Evolutionary conservation across 257 asterid genomes (phyloP).

Genomic region (Mitragyna speciosa): DNA sequence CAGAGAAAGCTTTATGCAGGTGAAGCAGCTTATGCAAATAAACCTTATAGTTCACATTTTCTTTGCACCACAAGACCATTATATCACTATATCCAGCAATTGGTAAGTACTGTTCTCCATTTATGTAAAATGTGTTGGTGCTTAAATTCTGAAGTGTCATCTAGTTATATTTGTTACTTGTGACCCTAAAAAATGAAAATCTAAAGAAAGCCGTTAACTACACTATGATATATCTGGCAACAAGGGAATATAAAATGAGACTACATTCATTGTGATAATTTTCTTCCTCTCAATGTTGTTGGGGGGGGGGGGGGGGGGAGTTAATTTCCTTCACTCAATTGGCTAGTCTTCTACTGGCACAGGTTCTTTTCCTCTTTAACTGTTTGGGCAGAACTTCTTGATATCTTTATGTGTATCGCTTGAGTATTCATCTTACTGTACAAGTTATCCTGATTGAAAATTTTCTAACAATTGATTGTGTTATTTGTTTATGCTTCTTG

Average conservation of each 20-base stretch:
- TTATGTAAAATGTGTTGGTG: not conserved
- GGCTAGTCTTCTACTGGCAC: not conserved
- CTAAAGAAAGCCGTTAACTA: not conserved
- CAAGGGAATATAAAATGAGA: not conserved
- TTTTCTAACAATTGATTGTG: not conserved
- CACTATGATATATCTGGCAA: not conserved
- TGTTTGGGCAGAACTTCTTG: not conserved
- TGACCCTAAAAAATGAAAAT: not conserved
- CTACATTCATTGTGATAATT: not conserved
- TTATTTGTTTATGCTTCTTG: not conserved
- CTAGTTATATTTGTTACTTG: not conserved
- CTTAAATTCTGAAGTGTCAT: not conserved
- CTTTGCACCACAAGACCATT: conserved; percentile 53
- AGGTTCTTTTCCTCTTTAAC: too few species aligned
- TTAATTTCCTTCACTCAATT: not conserved
- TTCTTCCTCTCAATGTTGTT: not conserved
- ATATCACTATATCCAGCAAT: conserved; percentile 49
- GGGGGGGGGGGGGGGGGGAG: too few species aligned
- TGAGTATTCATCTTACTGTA: not conserved
- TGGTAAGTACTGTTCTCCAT: conserved; percentile 36
- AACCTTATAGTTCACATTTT: conserved; percentile 33
- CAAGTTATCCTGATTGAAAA: not conserved
- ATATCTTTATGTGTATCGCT: not conserved
- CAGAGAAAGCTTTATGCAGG: conserved; percentile 42
- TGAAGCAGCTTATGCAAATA: conserved; percentile 38